Evolutionary conservation across 2,329 filamentous ascomycete genomes (phyloP), one percentile per base, ranked within the genome.

Genomic region (Paecilomyces variotii): DNA sequence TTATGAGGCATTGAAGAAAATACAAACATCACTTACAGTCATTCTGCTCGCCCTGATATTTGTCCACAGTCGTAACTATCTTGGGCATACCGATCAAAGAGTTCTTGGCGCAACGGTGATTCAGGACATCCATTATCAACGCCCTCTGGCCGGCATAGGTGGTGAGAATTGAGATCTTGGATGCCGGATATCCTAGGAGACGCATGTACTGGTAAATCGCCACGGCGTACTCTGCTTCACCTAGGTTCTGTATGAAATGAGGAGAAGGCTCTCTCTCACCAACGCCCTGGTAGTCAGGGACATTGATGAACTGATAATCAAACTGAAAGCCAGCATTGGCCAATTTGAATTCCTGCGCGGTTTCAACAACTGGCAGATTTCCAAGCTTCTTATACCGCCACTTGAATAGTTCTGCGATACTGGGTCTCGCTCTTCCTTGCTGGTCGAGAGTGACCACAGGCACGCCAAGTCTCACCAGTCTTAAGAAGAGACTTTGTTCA

Each of bases 1-100:
- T 45, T 69, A 57, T 70, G 63, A 55, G 59, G 4, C 19, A n/a
- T 54, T 2, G 34, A 57, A 59, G n/a, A 32, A 28, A 53, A 26
- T 25, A 26, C 24, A 11, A 4, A 53, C 11, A 34, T 45, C 58
- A 85, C 89, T 82, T 82, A 94, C 90, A 97, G 70, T 99, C 94
- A 75, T 99, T 99, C 76, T 99, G 94, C 79, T 99, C 94, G 72
- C 94, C 95, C 78, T 99, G 94, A 70, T 97, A 99, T 74, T 96
- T 97, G 78, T 99, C 94, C 62, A 99, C 93, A 4, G 95, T 99
- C 2, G 90, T 92, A 28, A 99, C 90, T 56, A 89, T 87, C 74
- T 87, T 89, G 19, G 94, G 94, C 73, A 96, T 78, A 7, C 93
- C 92, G 75, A 99, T 99, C 24, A 97, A 78, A 1, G 86, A 78